Base-by-base conservation (phyloP, 2,329 filamentous ascomycete genomes). In the Fusarium ambrosium region DNA sequence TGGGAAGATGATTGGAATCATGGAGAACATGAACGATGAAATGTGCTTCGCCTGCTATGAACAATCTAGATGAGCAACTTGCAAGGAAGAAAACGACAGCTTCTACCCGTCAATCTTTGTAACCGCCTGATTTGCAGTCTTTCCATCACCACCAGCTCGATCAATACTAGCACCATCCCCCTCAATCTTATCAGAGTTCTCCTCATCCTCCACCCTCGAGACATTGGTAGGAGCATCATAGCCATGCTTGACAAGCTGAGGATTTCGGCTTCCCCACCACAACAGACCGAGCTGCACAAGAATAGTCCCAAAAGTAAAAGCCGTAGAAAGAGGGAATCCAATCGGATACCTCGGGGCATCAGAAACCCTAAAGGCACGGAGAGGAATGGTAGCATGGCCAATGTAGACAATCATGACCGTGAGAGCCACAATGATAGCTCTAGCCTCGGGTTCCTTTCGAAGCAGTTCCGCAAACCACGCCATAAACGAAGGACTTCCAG, bases 341-440 rank as follows among this genome's bases (percentile, higher is more conserved):
- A 84, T 78, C 0, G 82, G 81, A 41, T 84, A 84, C 4, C 71
- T 69, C 0, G 83, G 82, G 1, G 82, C 78, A 51, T 84, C 82
- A 0, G 78, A 74, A 0, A 82, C 82, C 22, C 80, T 78, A 62
- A 82, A 84, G 0, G 81, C 82, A 1, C 83, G 77, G 32, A 84
- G 76, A 0, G 83, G 83, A 4, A 84, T 83, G 0, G 83, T 84
- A 2, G 82, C 82, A 18, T 84, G 82, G 0, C 83, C 83, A 3
- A 83, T 70, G 34, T 84, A 84, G 1, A 84, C 82, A 4, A 84
- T 68, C 8, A 81, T 84, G n/a, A 84, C 81, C 0, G 82, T 82
- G 8, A 83, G 53, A 0, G 81, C 82, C 11, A 84, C 82, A 7
- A 83, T 74, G 24, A 84, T 81, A 1, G 82, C 79, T 11, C 82